Conservation (phyloP, 169 alveolate species). For the Perkinsus marinus region DNA sequence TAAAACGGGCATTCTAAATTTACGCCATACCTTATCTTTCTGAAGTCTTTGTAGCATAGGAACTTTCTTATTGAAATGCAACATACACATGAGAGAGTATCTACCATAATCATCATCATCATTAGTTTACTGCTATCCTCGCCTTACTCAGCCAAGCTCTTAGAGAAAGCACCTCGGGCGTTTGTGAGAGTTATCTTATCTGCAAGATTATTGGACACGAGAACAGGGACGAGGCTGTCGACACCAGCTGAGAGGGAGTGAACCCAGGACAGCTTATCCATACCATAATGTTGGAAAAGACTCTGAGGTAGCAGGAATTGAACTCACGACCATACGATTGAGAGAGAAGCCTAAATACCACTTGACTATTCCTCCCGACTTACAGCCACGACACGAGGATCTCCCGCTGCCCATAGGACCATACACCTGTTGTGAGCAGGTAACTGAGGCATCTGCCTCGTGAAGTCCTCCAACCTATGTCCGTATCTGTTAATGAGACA, state of each 20-base stretch:
- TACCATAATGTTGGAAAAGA: background rate
- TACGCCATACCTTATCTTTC: constrained; percentile 13
- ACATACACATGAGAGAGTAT: constrained; percentile 19
- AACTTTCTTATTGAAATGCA: constrained; percentile 30
- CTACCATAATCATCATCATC: background rate
- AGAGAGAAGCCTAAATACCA: too few relatives aligned
- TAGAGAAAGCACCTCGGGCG: constrained; percentile 29
- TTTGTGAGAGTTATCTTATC: constrained; percentile 26
- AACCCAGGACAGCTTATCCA: constrained; percentile 6
- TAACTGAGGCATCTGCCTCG: too few relatives aligned
- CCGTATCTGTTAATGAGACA: too few relatives aligned
- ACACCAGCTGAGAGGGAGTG: constrained; percentile 19
- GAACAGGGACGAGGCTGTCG: background rate
- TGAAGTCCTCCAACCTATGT: too few relatives aligned
- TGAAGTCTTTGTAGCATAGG: constrained; percentile 1
- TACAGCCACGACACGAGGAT: background rate
- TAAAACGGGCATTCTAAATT: constrained; percentile 21
- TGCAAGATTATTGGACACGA: background rate
- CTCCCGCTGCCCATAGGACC: background rate
- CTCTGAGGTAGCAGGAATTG: background rate
- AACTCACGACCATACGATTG: too few relatives aligned
- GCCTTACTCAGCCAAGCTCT: constrained; percentile 28
- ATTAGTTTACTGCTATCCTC: background rate
- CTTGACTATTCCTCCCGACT: background rate
- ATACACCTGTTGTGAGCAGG: background rate